phyloP scores from a whole-genome alignment of 805 yeast species.

The Teunomyces atbi region DNA sequence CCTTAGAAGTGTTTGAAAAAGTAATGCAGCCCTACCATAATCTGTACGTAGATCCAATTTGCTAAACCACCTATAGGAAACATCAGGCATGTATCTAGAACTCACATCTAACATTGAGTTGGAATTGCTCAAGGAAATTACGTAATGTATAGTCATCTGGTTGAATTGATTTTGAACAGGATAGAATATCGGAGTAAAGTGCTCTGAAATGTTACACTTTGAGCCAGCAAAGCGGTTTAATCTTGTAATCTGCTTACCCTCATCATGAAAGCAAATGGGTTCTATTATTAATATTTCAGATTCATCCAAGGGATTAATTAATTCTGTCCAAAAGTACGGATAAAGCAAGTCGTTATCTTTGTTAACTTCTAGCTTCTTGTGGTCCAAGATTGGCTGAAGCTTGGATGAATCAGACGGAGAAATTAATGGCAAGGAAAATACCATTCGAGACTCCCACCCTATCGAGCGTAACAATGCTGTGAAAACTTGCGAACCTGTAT shows the following conservation, averaged over 20 bases:
- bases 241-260: conserved; percentile 21
- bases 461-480: conserved; percentile 26
- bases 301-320: conserved; percentile 28
- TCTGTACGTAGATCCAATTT: conserved; percentile 28
- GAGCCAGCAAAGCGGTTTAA: conserved; percentile 14
- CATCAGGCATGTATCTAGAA: conserved; percentile 30
- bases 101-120: conserved; percentile 25
- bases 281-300: conserved; percentile 27
- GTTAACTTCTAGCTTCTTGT: conserved; percentile 16
- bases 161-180: conserved; percentile 24
- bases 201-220: neutral
- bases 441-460: conserved; percentile 30
- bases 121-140: conserved; percentile 18
- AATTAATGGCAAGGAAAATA: conserved; percentile 29
- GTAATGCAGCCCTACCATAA: conserved; percentile 21
- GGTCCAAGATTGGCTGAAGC: conserved; percentile 24
- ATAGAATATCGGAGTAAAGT: conserved; percentile 16
- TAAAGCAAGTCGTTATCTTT: conserved; percentile 32
- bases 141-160: conserved; percentile 31
- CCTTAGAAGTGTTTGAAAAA: conserved; percentile 25
- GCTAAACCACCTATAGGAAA: conserved; percentile 28
- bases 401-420: conserved; percentile 9
- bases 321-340: conserved; percentile 38
- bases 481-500: conserved; percentile 32
- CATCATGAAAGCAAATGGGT: conserved; percentile 28